A percentile compares a stretch with the other conserved stretches of the same genome.
These are phyloP conservation scores for Globisporangium acanthophoron DNA, from an alignment of 352 stramenopile species.

Conservation along the genomic window DNA sequence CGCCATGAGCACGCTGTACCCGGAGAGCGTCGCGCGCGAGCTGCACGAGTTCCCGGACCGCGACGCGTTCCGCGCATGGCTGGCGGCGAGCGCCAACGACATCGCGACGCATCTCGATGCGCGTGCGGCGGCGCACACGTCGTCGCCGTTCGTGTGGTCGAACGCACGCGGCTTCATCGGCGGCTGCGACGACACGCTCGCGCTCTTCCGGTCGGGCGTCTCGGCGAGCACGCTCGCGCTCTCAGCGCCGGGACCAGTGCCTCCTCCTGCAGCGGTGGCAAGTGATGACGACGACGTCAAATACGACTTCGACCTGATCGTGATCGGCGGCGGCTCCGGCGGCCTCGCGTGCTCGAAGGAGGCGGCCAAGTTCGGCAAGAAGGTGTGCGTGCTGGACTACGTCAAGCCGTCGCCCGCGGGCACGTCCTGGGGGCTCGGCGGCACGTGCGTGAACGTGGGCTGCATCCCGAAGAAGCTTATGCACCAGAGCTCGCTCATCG, in stretches of 20 bases:
- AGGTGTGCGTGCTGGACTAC: constrained; percentile 96
- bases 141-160: constrained; percentile 76
- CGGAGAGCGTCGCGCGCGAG: constrained; percentile 34
- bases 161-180: constrained; percentile 55
- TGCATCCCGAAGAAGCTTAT: constrained; percentile 99
- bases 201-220: constrained; percentile 49
- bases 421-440: constrained; percentile 90
- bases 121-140: constrained; percentile 41
- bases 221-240: constrained; percentile 8
- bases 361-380: constrained; percentile 89
- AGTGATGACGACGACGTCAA: constrained; percentile 18
- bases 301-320: constrained; percentile 83
- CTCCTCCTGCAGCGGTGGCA: neutral
- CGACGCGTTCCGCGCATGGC: constrained; percentile 55
- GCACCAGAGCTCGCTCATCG: constrained; percentile 93
- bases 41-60: constrained; percentile 51
- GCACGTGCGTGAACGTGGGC: constrained; percentile 99
- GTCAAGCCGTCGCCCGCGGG: constrained; percentile 87
- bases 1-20: constrained; percentile 67
- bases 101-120: constrained; percentile 38
- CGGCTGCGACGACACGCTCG: constrained; percentile 60
- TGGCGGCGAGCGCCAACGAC: constrained; percentile 25
- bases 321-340: constrained; percentile 79
- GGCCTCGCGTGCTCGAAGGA: constrained; percentile 95
- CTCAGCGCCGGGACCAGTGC: neutral